Base-by-base conservation (phyloP, 2,329 filamentous ascomycete species). In the Cordyceps cicadae region DNA sequence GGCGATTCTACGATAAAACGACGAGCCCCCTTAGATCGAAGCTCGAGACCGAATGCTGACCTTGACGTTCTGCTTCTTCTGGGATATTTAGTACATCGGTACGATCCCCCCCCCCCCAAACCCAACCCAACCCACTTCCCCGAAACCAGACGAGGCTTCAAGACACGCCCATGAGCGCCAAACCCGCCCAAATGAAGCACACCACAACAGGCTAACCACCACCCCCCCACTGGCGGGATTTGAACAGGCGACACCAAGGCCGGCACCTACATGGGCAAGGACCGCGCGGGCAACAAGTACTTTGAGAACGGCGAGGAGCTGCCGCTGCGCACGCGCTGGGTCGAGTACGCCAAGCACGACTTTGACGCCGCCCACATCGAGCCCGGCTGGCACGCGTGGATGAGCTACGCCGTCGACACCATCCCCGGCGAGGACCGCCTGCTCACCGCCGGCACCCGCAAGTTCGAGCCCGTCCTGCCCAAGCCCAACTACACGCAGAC, bases 331-430 rank as follows among this genome's bases (percentile, higher is more conserved):
- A 97, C 92, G 68, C 86, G 92, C 81, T 99, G 95, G 94, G 90
- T 99, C 65, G 92, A 97, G 76, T 99, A 95, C 82, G 93, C 91
- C 79, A 83, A 89, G 75, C 81, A 90, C 69, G 91, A 97, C 75
- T 89, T 82, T 72, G 89, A 94, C 69, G 80, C 89, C 64, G 84
- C 85, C 62, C 90, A 97, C 59, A 89, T 97, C 69, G 93, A 97
- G 76, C 92, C 93, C 55, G 90, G 93, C 75, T 99, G 94, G 94
- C 94, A 97, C 78, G 91, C 90, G 34, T 99, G 94, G 94, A 92
- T 99, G 68, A 91, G 91, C 66, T 97, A 99, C 78, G 79, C 87
- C 77, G 87, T 96, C 69, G 92, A 97, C 76, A 89, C 89, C 76
- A 86, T 93, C 43, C 94, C 94, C 1, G 84, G 81, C 43, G 76